Evolutionary conservation across 306 rosid genomes (phyloP).

Genomic region (Inga laurina): DNA sequence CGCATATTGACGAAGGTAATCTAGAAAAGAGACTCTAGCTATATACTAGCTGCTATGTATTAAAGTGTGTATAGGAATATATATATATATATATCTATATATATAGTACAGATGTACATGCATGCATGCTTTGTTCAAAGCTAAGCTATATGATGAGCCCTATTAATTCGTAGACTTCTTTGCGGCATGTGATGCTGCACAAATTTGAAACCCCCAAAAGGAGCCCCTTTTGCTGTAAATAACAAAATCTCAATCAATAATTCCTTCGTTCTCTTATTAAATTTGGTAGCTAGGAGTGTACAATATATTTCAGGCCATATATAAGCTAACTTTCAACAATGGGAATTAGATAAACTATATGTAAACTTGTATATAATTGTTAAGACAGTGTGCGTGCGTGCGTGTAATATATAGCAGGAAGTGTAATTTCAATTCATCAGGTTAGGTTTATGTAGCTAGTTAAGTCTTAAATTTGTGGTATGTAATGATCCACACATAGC

Average conservation of each 20-base stretch:
- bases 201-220: slow-evolving; percentile 1
- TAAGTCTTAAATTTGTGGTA: neutral
- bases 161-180: slow-evolving; percentile 17
- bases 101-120: neutral
- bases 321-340: too few relatives aligned
- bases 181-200: slow-evolving; percentile 23
- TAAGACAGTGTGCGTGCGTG: neutral
- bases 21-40: slow-evolving; percentile 4
- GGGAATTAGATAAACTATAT: too few relatives aligned
- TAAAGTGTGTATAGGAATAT: neutral
- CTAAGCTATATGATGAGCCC: slow-evolving; percentile 14
- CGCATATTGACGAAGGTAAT: neutral
- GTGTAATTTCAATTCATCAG: neutral
- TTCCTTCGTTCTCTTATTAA: neutral
- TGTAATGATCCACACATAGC: slow-evolving; percentile 9
- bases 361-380: neutral
- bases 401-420: neutral
- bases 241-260: neutral
- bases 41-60: neutral
- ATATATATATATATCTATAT: neutral
- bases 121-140: neutral
- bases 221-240: neutral
- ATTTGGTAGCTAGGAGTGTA: too few relatives aligned
- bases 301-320: too few relatives aligned
- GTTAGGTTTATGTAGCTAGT: slow-evolving; percentile 16